Evolutionary conservation across 2,329 filamentous ascomycete genomes (phyloP).

Genomic region (Drechmeria coniospora): DNA sequence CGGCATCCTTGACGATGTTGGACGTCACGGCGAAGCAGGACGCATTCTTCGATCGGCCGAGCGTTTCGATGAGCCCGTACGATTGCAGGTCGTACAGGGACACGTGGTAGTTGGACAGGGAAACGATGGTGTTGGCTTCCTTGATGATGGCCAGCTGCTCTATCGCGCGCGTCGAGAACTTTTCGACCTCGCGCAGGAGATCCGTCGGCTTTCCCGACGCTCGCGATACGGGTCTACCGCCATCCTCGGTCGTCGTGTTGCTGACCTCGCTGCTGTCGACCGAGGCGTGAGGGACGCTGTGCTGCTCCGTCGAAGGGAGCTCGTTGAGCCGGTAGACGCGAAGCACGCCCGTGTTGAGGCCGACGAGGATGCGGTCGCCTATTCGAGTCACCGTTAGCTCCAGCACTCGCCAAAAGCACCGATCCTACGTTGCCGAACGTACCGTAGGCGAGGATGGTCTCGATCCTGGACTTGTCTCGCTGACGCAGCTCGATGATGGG

Average conservation of each 20-base stretch:
- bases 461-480: slow-evolving; percentile 93
- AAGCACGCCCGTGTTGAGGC: slow-evolving; percentile 75
- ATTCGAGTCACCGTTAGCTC: slow-evolving; percentile 1
- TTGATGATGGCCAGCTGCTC: slow-evolving; percentile 94
- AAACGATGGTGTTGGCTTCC: slow-evolving; percentile 81
- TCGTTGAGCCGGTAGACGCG: slow-evolving; percentile 89
- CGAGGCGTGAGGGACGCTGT: slow-evolving; percentile 12
- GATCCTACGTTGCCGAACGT: slow-evolving; percentile 9
- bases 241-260: slow-evolving; percentile 13
- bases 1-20: slow-evolving; percentile 81
- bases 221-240: slow-evolving; percentile 13
- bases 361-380: slow-evolving; percentile 85
- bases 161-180: slow-evolving; percentile 78
- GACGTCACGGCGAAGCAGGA: slow-evolving; percentile 84
- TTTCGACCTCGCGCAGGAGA: slow-evolving; percentile 80
- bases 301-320: slow-evolving; percentile 20
- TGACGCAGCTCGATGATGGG: slow-evolving; percentile 93
- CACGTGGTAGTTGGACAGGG: slow-evolving; percentile 77
- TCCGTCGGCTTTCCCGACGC: slow-evolving; percentile 48
- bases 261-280: slow-evolving; percentile 12
- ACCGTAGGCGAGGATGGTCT: slow-evolving; percentile 87
- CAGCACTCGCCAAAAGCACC: background rate
- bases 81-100: slow-evolving; percentile 80
- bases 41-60: slow-evolving; percentile 75
- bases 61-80: slow-evolving; percentile 64